Evolutionary conservation across 2,329 filamentous ascomycete genomes (phyloP), one percentile per base, ranked within the genome.

Genomic region (Clarireedia hainanense): DNA sequence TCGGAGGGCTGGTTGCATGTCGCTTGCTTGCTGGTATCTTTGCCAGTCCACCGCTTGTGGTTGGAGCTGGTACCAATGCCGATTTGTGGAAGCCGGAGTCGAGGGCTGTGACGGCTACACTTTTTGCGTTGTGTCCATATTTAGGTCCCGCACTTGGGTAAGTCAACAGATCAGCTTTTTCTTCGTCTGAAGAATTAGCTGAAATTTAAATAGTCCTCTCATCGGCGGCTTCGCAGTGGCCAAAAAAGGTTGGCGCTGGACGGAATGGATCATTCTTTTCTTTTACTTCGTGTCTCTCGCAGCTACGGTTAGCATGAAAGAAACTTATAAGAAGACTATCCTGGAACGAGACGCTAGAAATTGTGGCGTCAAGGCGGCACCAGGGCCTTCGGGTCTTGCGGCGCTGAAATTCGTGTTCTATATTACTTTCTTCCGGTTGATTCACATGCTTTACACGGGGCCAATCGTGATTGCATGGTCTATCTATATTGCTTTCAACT

Each of bases 401-500:
- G 47, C 47, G 20, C 20, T 20, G 20, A 20, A 20, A 20, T 20
- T 20, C 20, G 20, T 20, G 20, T 20, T 20, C 20, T 20, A 20
- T 20, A 20, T 49, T 36, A 49, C 27, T n/a, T 20, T 34, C 14
- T 85, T 85, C 23, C 95, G 91, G 91, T 88, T 2, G 20, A 20
- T 20, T 20, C 20, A 85, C 0, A 79, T 95, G 0, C 82, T 92
- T 58, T 77, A 78, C 53, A 86, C 71, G 78, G 17, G 74, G 80
- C 55, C 20, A 20, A 20, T 20, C 75, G 84, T 82, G 62, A 83
- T 84, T 61, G 20, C 20, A 20, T 20, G 20, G 20, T 20, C 20
- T 3, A 20, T 20, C 20, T 20, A 20, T 20, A 20, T 20, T 20
- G 20, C 20, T 20, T 20, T 20, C 20, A 20, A 20, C 20, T 20